Evolutionary conservation across 1,284 basidiomycete species (phyloP).

Genomic region (Anthracocystis setariae): DNA sequence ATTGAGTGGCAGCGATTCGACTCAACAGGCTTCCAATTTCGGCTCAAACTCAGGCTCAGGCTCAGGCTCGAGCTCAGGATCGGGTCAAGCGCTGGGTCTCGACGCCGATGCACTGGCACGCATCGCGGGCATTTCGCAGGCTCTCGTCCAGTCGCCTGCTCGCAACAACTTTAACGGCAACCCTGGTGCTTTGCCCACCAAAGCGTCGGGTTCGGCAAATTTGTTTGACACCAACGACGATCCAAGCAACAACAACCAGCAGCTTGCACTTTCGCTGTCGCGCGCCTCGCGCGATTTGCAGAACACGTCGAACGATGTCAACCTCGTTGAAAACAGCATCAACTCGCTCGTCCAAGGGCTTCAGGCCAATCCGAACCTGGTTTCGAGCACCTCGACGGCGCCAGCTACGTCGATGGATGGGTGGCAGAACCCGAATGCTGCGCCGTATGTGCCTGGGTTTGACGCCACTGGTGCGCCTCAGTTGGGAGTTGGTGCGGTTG

Average conservation of each 20-base stretch:
- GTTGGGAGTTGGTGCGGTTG: constrained; percentile 4
- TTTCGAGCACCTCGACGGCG: constrained; percentile 1
- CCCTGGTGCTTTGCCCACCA: constrained; percentile 15
- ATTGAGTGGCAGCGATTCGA: background rate
- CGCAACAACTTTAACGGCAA: constrained; percentile 17
- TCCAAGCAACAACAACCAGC: constrained; percentile 31
- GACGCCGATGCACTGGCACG: constrained; percentile 42
- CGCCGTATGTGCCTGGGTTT: background rate
- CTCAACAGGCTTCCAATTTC: too few species aligned
- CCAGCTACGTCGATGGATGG: too few species aligned
- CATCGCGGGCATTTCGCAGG: constrained; percentile 46
- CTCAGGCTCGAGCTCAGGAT: background rate
- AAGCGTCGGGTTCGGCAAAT: constrained; percentile 2
- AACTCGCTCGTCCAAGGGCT: constrained; percentile 78
- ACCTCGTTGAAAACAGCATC: constrained; percentile 77
- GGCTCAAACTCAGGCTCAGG: background rate
- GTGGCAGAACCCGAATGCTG: background rate
- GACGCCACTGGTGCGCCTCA: constrained; percentile 2
- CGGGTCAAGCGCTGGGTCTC: constrained; percentile 26
- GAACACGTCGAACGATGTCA: constrained; percentile 79
- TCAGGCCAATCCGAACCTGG: constrained; percentile 71
- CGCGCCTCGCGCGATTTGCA: constrained; percentile 69
- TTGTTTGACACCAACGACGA: constrained; percentile 12
- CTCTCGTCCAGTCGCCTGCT: constrained; percentile 41
- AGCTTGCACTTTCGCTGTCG: constrained; percentile 35